Base-by-base conservation (phyloP, 2,329 filamentous ascomycete species). In the Dactylonectria estremocensis region DNA sequence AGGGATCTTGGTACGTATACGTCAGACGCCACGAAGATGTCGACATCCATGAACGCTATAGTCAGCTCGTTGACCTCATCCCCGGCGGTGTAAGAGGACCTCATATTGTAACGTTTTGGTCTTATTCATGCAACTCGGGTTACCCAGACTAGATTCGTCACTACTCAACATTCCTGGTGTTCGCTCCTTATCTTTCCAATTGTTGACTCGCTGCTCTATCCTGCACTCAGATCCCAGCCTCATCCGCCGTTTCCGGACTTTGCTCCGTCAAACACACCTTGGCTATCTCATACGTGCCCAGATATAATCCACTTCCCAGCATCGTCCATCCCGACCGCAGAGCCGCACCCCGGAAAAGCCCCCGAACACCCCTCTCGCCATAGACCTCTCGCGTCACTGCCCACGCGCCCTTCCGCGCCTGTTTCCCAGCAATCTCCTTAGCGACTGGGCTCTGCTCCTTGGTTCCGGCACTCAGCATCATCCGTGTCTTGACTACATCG, bases 401-500 rank as follows among this genome's bases (percentile, higher is more conserved):
- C 71, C 91, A 82, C 49, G 16, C 50, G n/a, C n/a, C 14, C 78
- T 79, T 80, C 74, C 79, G 59, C 78, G 80, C 70, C 78, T 77
- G 8, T 76, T 74, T 54, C 13, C 77, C 65, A 72, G 59, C 72
- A 67, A 60, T 74, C 67, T 64, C 78, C 63, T 62, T 69, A 22
- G 66, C 43, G 50, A 62, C 56, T 37, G 69, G 61, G 37, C 22
- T 57, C 18, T 69, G 57, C 1, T 68, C 56, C 63, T 66, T 61
- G 24, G 55, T 73, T 31, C 83, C 85, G 1, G 90, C 90, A 33
- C 87, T 86, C 28, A 97, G 84, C 95, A 97, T 97, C 81, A 97
- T 92, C 56, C 93, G 84, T 70, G 95, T 97, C 84, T 97, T 97
- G 24, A 97, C 88, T 10, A 97, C 94, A 80, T 97, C 95, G 62